Percentiles rank a stretch among this genome's conserved stretches.
Conservation (phyloP, 1,139 yeast genomes). For the Suhomyces taliae region DNA sequence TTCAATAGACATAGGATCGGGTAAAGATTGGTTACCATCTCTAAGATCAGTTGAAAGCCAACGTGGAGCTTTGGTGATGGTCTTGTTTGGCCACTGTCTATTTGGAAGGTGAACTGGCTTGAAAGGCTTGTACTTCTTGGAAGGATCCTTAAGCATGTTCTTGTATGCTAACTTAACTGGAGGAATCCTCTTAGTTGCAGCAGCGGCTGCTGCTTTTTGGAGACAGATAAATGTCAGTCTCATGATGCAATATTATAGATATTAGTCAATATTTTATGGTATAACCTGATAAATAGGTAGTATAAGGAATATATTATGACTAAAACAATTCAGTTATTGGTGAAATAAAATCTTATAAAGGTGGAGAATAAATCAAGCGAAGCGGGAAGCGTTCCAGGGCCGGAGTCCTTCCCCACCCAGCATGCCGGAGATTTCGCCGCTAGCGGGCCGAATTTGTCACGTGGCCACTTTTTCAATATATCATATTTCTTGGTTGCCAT, state of each 20-base stretch:
- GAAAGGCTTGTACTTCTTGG: constrained; percentile 40
- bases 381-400: constrained; percentile 1
- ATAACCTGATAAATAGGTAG: not conserved
- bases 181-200: constrained; percentile 13
- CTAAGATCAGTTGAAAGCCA: constrained; percentile 53
- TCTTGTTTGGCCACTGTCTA: constrained; percentile 45
- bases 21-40: constrained; percentile 52
- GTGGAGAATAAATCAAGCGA: not conserved
- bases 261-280: not conserved
- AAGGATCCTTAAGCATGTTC: constrained; percentile 44
- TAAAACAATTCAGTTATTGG: not conserved
- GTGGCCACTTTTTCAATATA: not conserved
- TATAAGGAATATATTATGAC: not conserved
- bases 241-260: constrained; percentile 17
- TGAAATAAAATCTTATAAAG: not conserved
- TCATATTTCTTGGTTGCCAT: not conserved
- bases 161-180: constrained; percentile 15
- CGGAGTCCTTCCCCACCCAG: constrained; percentile 1
- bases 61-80: constrained; percentile 44
- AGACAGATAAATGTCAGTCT: constrained; percentile 24
- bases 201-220: constrained; percentile 26
- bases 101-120: constrained; percentile 39
- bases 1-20: constrained; percentile 49
- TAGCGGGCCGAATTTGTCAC: constrained; percentile 1
- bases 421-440: not conserved